phyloP scores from a whole-genome alignment of 2,329 filamentous ascomycete species.

The Sphaerostilbella broomeana region DNA sequence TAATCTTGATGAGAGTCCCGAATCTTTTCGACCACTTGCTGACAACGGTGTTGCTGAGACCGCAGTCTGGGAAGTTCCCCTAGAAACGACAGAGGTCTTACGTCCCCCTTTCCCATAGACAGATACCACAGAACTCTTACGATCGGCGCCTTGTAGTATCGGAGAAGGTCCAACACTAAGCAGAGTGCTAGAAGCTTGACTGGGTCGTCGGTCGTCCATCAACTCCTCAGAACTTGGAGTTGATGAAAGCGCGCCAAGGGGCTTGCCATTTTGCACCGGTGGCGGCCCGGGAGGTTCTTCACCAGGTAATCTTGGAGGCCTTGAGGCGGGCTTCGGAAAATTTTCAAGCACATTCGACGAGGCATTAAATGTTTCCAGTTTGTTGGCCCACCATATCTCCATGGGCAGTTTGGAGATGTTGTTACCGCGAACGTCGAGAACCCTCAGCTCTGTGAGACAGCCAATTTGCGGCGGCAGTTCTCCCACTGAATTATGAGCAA shows the following conservation, averaged over 20 bases:
- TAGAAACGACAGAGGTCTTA: slow-evolving; percentile 76
- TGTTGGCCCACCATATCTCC: slow-evolving; percentile 94
- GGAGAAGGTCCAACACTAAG: slow-evolving; percentile 72
- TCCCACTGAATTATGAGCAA: slow-evolving; percentile 83
- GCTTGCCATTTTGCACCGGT: slow-evolving; percentile 34
- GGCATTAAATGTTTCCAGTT: slow-evolving; percentile 84
- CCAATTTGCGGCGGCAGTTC: slow-evolving; percentile 83
- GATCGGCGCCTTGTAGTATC: slow-evolving; percentile 49
- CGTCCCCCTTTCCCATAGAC: slow-evolving; percentile 71
- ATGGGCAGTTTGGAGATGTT: slow-evolving; percentile 83
- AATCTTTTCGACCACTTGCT: slow-evolving; percentile 69
- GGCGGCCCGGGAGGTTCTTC: slow-evolving; percentile 36
- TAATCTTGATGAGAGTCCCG: slow-evolving; percentile 71
- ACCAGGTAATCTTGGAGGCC: slow-evolving; percentile 55
- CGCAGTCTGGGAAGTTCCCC: slow-evolving; percentile 44
- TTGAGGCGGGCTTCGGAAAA: slow-evolving; percentile 80
- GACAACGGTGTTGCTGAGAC: slow-evolving; percentile 46
- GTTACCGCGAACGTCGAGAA: slow-evolving; percentile 86
- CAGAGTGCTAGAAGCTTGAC: slow-evolving; percentile 71
- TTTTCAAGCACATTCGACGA: slow-evolving; percentile 88
- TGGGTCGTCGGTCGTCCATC: slow-evolving; percentile 64
- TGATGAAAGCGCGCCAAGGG: slow-evolving; percentile 40
- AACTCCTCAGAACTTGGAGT: slow-evolving; percentile 76
- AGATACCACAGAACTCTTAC: slow-evolving; percentile 82
- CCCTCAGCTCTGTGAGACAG: slow-evolving; percentile 73